Evolutionary conservation across 257 asterid species (phyloP).

Genomic region (Cinchona pubescens): DNA sequence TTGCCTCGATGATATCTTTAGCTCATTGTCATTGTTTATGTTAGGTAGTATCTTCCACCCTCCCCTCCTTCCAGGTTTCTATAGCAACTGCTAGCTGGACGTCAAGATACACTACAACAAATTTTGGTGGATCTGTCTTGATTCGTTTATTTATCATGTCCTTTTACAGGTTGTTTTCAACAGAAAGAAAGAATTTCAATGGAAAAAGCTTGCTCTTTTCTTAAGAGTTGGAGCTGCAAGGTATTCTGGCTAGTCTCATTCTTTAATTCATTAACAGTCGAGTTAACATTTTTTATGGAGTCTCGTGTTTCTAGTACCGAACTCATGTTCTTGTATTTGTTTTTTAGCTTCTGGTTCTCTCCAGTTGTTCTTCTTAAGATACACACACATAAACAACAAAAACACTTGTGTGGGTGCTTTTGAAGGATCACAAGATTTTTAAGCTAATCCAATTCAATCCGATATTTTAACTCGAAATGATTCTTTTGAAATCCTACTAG

Average conservation of each 20-base stretch:
- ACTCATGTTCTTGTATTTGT: not conserved
- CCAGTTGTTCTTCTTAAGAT: not conserved
- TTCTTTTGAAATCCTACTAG: not conserved
- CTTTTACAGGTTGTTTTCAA: slow-evolving; percentile 70
- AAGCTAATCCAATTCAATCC: not conserved
- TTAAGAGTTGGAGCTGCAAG: slow-evolving; percentile 73
- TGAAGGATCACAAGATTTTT: not conserved
- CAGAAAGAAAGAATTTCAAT: slow-evolving; percentile 78
- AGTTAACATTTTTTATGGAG: not conserved
- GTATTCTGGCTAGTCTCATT: slow-evolving; percentile 27
- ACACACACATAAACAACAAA: not conserved
- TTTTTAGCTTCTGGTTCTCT: not conserved
- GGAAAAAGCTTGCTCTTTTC: slow-evolving; percentile 78
- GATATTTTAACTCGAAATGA: not conserved
- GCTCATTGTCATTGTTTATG: not conserved
- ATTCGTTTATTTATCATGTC: slow-evolving; percentile 18
- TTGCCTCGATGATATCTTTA: not conserved
- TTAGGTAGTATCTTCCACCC: not conserved
- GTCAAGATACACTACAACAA: not conserved
- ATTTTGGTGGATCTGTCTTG: not conserved
- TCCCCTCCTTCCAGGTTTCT: not conserved
- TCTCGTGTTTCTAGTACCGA: not conserved
- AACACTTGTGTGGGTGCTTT: not conserved
- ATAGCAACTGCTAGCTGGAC: not conserved
- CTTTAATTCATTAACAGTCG: not conserved